Conservation (phyloP, 192 early-diverging fungal genomes). For the Backusella psychrophila region DNA sequence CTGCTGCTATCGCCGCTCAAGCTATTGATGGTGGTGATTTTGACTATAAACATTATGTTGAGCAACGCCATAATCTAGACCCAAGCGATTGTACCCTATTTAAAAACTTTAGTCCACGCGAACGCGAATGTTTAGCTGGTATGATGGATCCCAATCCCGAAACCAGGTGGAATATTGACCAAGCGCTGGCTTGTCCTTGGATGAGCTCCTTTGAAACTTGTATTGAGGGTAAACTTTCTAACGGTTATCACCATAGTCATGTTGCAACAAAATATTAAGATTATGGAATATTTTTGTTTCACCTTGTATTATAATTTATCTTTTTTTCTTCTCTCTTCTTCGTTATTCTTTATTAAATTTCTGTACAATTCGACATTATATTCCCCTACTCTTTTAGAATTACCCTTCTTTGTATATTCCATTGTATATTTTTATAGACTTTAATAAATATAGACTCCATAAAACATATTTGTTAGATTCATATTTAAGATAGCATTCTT, state of each 20-base stretch:
- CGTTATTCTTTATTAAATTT: background rate
- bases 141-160: slow-evolving; percentile 42
- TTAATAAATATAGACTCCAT: background rate
- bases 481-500: too few relatives aligned
- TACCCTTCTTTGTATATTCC: background rate
- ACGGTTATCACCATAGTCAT: slow-evolving; percentile 29
- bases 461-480: background rate
- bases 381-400: background rate
- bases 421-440: background rate
- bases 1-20: slow-evolving; percentile 22
- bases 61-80: slow-evolving; percentile 23
- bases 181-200: slow-evolving; percentile 39
- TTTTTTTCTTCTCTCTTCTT: background rate
- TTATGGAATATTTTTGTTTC: background rate
- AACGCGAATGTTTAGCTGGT: slow-evolving; percentile 30
- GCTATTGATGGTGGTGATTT: slow-evolving; percentile 23
- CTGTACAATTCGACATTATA: background rate
- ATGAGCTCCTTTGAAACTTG: slow-evolving; percentile 42
- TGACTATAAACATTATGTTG: slow-evolving; percentile 12
- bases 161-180: slow-evolving; percentile 41
- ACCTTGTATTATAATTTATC: background rate
- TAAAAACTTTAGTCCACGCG: slow-evolving; percentile 15
- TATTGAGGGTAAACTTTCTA: slow-evolving; percentile 29
- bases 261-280: background rate
- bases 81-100: slow-evolving; percentile 9